Conservation (phyloP, 768 basidiomycete species). For the Rhodotorula sphaerocarpa region DNA sequence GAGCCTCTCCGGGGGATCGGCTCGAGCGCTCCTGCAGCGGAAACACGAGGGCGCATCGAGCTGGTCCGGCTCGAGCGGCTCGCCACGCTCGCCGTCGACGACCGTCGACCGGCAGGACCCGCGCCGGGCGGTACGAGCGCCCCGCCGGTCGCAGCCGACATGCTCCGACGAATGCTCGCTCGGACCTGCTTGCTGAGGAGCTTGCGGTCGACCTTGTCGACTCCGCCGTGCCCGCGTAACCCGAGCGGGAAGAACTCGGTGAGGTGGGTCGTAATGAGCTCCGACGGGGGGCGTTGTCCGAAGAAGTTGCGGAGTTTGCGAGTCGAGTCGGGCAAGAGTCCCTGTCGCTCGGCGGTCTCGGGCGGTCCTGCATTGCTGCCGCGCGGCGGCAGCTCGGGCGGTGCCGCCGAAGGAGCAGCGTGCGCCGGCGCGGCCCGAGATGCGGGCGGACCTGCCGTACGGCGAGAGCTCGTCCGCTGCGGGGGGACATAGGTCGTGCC, state of each 20-base stretch:
- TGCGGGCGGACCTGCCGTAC: not conserved
- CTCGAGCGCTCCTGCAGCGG: not conserved
- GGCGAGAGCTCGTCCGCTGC: constrained; percentile 1
- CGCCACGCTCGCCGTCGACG: constrained; percentile 20
- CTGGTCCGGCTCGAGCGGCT: constrained; percentile 24
- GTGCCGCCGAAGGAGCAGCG: not conserved
- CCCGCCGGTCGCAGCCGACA: constrained; percentile 13
- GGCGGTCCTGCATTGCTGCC: not conserved
- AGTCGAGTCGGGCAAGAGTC: not conserved
- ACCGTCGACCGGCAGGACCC: constrained; percentile 1
- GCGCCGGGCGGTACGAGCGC: not conserved
- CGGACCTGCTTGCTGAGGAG: constrained; percentile 72
- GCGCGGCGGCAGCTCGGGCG: not conserved
- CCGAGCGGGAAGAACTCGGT: constrained; percentile 79
- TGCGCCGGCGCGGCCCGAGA: not conserved
- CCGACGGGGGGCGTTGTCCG: constrained; percentile 92
- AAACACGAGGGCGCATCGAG: constrained; percentile 31
- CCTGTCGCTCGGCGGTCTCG: not conserved
- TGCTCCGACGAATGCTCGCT: constrained; percentile 62
- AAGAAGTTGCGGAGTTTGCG: constrained; percentile 85
- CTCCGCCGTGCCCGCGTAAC: not conserved
- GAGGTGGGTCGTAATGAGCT: constrained; percentile 88
- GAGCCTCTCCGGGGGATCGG: not conserved
- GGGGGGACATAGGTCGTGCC: not conserved
- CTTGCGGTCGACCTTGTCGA: constrained; percentile 53